Percentiles rank a stretch among this genome's conserved stretches.
Conservation (phyloP, 352 stramenopile genomes). For the Globisporangium echinulatum region DNA sequence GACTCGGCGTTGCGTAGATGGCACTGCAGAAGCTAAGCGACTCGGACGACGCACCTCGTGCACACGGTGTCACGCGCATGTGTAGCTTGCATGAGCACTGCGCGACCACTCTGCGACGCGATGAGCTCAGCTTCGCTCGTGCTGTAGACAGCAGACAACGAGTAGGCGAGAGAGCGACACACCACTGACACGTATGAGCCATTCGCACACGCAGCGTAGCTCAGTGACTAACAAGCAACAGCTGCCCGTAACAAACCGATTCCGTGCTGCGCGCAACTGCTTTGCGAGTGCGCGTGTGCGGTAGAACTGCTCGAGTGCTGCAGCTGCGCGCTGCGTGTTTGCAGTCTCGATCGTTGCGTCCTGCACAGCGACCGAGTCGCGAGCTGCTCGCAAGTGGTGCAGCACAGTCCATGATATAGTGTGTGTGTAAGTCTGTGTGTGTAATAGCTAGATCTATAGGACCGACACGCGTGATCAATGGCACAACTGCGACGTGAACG, state of each 20-base stretch:
- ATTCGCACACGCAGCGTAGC: too few species aligned
- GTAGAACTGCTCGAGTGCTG: conserved; percentile 23
- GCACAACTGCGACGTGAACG: not conserved
- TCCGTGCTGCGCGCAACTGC: conserved; percentile 14
- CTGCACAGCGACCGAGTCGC: conserved; percentile 13
- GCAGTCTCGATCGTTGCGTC: conserved; percentile 12
- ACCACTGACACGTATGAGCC: too few species aligned
- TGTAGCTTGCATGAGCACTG: not conserved
- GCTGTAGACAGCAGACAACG: not conserved
- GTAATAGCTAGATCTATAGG: not conserved
- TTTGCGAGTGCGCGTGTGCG: conserved; percentile 12
- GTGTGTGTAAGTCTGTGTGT: not conserved
- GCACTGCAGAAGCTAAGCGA: not conserved
- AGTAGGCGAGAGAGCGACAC: not conserved
- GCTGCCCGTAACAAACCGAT: conserved; percentile 8
- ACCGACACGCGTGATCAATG: too few species aligned
- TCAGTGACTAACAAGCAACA: not conserved
- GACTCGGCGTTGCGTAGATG: too few species aligned
- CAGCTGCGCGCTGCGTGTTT: conserved; percentile 15
- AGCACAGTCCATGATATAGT: not conserved
- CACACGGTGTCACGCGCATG: not conserved
- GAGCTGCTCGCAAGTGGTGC: conserved; percentile 2
- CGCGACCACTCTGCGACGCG: conserved; percentile 15
- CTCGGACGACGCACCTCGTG: not conserved
- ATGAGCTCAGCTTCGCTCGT: conserved; percentile 16